Percentiles rank a stretch among this genome's conserved stretches.
phyloP scores from a whole-genome alignment of 495 filamentous ascomycete species.

The Astrothelium subdiscretum region DNA sequence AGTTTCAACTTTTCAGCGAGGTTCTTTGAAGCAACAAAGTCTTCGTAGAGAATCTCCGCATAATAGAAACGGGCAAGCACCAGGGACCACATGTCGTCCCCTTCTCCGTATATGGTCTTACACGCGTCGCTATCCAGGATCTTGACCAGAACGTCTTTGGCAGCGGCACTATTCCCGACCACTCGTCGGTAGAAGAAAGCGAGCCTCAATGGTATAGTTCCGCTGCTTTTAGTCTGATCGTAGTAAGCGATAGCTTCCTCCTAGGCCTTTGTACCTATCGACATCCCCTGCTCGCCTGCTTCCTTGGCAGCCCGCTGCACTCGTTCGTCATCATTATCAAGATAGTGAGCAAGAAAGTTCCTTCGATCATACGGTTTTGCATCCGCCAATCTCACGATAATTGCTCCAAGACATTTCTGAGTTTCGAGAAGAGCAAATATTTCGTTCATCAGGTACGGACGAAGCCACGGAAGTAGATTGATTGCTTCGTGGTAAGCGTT shows the following conservation, averaged over 20 bases:
- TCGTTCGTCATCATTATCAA: not conserved
- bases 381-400: not conserved
- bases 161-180: not conserved
- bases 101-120: not conserved
- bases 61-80: not conserved
- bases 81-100: not conserved
- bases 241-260: not conserved
- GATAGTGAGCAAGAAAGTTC: not conserved
- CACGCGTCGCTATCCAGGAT: not conserved
- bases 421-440: not conserved
- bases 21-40: not conserved
- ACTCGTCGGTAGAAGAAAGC: conserved; percentile 1
- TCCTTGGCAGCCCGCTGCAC: not conserved
- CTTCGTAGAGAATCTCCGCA: conserved; percentile 1
- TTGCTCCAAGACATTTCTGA: not conserved
- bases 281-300: not conserved
- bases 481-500: not conserved
- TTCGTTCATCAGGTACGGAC: not conserved
- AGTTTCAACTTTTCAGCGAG: not conserved
- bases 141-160: not conserved
- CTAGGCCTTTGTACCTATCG: not conserved
- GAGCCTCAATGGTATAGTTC: not conserved
- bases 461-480: not conserved
- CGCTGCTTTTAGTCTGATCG: not conserved
- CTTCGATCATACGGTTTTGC: not conserved